Evolutionary conservation across 140 eudicot genomes (phyloP).

Genomic region (Oenanthe javanica): DNA sequence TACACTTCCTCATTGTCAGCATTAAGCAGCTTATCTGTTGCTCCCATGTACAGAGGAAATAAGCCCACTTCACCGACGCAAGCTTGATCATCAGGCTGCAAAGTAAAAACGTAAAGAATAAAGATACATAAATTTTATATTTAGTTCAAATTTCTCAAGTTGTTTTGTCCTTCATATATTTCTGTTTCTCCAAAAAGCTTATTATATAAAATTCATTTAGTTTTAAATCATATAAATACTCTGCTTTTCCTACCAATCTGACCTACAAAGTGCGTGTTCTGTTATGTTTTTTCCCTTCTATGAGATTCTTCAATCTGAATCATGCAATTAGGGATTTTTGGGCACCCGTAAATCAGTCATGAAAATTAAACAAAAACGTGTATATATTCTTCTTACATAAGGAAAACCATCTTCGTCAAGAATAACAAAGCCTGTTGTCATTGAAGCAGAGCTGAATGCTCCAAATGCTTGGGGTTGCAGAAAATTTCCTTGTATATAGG

Average conservation of each 20-base stretch:
- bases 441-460: conserved; percentile 73
- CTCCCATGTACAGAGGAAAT: conserved; percentile 66
- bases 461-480: conserved; percentile 92
- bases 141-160: neutral
- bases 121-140: neutral
- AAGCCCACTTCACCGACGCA: conserved; percentile 92
- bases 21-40: conserved; percentile 73
- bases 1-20: conserved; percentile 81
- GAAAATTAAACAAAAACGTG: neutral
- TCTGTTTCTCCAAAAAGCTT: neutral
- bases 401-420: conserved; percentile 68
- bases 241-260: neutral
- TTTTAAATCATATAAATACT: neutral
- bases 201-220: neutral
- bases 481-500: conserved; percentile 60
- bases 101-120: neutral
- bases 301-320: neutral
- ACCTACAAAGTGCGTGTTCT: neutral
- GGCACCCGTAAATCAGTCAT: neutral
- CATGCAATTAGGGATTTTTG: neutral
- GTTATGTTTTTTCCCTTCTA: neutral
- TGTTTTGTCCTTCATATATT: neutral
- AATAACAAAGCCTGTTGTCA: conserved; percentile 71
- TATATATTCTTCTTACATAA: conserved; percentile 41
- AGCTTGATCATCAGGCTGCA: conserved; percentile 68